Base-by-base conservation (phyloP, 306 rosid species). In the Prunus mongolica region DNA sequence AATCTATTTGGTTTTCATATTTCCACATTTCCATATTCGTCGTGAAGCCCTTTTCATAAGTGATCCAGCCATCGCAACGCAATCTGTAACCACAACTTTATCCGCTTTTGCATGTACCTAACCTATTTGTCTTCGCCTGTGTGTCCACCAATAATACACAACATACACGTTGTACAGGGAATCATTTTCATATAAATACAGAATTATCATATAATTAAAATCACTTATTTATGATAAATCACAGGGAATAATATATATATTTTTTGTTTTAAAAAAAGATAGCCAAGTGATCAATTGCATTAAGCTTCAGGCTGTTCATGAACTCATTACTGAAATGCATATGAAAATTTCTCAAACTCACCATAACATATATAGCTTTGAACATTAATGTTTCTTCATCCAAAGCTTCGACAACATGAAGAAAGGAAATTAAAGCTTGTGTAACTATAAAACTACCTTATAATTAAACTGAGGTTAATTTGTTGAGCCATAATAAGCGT, bases 391-490 rank as follows among this genome's bases (percentile, higher is more conserved):
- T 22, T 51, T 19, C 4, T 76, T 60, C 73, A 18, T 61, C 75
- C 20, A 63, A 60, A 83, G 52, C 71, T 30, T 46, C 5, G 34
- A 50, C 50, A 56, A 27, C 49, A 78, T 47, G 19, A 70, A 65
- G 61, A 80, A 78, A 51, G 6, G 12, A 76, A 65, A 73, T 57
- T 51, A 7, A 12, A 61, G 9, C 64, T 75, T 51, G 16, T 51
- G 66, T 20, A 12, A n/a, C 27, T 41, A 62, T 0, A 63, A 41
- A 64, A 14, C 62, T 70, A 70, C 63, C 74, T 51, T 34, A 28
- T 47, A 51, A 14, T 56, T 6, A 56, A 20, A n/a, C 62, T 20
- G 27, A 56, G 12, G 13, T 2, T 56, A 56, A n/a, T 20, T 56
- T n/a, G 11, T 7, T 20, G 62, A 46, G 57, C 62, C 67, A 52